phyloP scores from a whole-genome alignment of 108 stramenopile genomes.

The Cyclotella sp. region DNA sequence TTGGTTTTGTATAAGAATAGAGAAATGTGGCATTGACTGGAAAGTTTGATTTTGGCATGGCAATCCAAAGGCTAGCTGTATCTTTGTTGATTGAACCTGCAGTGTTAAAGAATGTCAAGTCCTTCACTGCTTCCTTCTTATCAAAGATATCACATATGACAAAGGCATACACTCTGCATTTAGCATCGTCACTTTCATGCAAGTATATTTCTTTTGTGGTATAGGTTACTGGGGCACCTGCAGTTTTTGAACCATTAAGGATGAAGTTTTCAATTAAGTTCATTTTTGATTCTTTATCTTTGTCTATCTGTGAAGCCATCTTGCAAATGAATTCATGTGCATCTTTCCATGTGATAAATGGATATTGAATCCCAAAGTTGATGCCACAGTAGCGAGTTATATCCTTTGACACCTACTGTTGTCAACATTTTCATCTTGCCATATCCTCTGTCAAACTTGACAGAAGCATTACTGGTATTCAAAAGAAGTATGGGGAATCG shows the following conservation, averaged over 20 bases:
- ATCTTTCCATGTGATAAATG: neutral
- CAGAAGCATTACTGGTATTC: neutral
- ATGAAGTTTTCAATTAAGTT: neutral
- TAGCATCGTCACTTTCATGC: neutral
- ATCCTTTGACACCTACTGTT: neutral
- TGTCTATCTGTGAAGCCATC: neutral
- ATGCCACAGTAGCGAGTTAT: neutral
- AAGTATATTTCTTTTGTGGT: neutral
- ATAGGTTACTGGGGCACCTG: neutral
- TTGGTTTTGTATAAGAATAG: neutral
- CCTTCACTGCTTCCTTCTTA: neutral
- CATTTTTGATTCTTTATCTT: neutral
- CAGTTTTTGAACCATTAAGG: neutral
- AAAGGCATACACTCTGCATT: neutral
- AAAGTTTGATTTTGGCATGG: neutral
- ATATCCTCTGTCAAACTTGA: neutral
- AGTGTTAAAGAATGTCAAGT: neutral
- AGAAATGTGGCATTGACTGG: neutral
- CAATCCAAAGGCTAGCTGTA: neutral
- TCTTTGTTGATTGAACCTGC: neutral
- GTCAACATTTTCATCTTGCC: neutral
- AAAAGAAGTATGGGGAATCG: neutral
- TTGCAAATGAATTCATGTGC: neutral
- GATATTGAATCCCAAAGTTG: neutral
- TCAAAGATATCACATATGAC: neutral